Base-by-base conservation (phyloP, 2,329 filamentous ascomycete species). In the Gremmenia infestans region DNA sequence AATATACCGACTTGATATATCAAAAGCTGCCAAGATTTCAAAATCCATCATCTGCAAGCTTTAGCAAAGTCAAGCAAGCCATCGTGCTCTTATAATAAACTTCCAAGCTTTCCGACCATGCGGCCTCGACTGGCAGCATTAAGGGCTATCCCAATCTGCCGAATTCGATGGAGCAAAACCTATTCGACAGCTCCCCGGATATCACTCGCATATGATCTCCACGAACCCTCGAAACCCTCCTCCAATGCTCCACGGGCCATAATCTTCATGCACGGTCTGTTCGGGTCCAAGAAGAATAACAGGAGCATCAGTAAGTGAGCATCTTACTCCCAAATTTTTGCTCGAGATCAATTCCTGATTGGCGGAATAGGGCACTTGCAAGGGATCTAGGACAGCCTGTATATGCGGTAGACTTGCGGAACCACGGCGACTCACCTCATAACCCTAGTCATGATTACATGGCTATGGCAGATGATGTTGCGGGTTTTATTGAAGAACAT, bases 221-320 rank as follows among this genome's bases (percentile, higher is more conserved):
- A 91, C 68, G 75, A 81, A 65, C 83, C 87, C n/a, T 65, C 74
- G 1, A 77, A 76, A 50, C 70, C 72, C 2, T 71, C 73, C 25
- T 68, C 72, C 53, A 70, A 77, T 67, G 69, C 72, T 56, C 72
- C 74, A 58, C 67, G 74, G 40, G 89, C 92, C 2, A 90, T 97
- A 61, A 74, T 97, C 59, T 88, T 97, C 63, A 83, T 97, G 68
- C 93, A 97, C 71, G 93, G 94, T 1, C 78, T 97, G 11, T 97
- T 97, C 68, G 93, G 93, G 19, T 96, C 90, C 39, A 96, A 95
- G 76, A 91, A 90, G 76, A 97, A 97, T 71, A 96, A 97, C 71
- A 80, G 92, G 71, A 89, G 82, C 67, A 94, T 97, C 60, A 95
- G 91, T 87, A 96, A 91, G 93, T 96, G 78, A 68, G 67, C 59